Evolutionary conservation across 768 basidiomycete genomes (phyloP).

Genomic region (Lactarius indigo): DNA sequence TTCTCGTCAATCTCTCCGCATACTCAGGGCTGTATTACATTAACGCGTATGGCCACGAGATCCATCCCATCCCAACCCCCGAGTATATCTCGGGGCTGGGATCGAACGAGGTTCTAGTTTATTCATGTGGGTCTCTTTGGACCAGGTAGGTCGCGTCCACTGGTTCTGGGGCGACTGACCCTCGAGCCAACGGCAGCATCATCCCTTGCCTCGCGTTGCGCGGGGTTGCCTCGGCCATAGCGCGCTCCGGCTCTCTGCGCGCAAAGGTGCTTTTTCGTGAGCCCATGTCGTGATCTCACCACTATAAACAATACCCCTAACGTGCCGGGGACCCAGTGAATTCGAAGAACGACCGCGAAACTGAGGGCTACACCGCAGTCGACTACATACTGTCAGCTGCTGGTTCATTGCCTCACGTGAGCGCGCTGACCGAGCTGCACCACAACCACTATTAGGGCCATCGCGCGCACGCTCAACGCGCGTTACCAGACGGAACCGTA

Average conservation of each 20-base stretch:
- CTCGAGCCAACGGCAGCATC: constrained; percentile 45
- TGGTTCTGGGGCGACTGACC: neutral
- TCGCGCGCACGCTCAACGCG: constrained; percentile 65
- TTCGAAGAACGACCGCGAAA: constrained; percentile 84
- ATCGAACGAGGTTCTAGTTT: constrained; percentile 68
- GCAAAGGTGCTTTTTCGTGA: constrained; percentile 84
- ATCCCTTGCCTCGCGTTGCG: constrained; percentile 88
- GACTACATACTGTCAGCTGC: constrained; percentile 72
- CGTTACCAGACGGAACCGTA: constrained; percentile 49
- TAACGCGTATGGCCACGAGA: constrained; percentile 87
- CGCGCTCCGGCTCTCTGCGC: constrained; percentile 62
- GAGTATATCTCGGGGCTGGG: constrained; percentile 66
- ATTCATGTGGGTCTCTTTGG: constrained; percentile 94
- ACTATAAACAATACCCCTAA: neutral
- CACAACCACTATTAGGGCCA: constrained; percentile 44
- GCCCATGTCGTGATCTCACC: constrained; percentile 30
- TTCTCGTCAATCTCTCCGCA: neutral
- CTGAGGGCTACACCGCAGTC: constrained; percentile 74
- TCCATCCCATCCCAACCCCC: constrained; percentile 84
- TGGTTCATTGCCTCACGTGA: constrained; percentile 13
- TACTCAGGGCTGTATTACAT: constrained; percentile 75
- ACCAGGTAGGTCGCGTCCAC: constrained; percentile 56
- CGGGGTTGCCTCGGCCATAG: constrained; percentile 75
- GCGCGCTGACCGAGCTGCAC: constrained; percentile 17
- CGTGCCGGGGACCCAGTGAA: constrained; percentile 56